Evolutionary conservation across 2,329 filamentous ascomycete genomes (phyloP).

Genomic region (Domatiomyces catenatus): DNA sequence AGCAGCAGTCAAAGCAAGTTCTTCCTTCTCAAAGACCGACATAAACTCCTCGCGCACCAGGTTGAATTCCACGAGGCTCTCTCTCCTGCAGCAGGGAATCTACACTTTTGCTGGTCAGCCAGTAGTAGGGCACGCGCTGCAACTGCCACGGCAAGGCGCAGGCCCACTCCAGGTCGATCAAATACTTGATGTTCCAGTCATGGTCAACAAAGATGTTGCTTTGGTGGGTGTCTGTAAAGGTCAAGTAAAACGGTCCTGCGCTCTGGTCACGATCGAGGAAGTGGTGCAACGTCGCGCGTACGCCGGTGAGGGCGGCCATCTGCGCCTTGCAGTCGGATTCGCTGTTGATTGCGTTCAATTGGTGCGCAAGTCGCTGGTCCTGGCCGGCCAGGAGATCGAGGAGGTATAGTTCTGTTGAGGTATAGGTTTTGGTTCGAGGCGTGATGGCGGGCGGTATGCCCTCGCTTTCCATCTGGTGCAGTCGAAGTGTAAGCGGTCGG

Average conservation of each 20-base stretch:
- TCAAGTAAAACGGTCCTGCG: conserved; percentile 23
- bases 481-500: no score
- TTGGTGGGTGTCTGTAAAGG: conserved; percentile 27
- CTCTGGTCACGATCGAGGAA: conserved; percentile 16
- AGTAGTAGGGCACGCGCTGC: conserved; percentile 15
- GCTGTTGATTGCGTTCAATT: no score
- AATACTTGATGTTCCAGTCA: conserved; percentile 22
- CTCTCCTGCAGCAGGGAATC: conserved; percentile 5
- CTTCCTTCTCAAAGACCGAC: conserved; percentile 2
- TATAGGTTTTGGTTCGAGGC: no score
- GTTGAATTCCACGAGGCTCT: conserved; percentile 3
- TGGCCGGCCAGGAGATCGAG: no score
- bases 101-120: conserved; percentile 6
- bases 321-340: no score
- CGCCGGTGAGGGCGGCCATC: no score
- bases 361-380: no score
- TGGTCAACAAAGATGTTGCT: conserved; percentile 21
- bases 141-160: conserved; percentile 21
- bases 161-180: conserved; percentile 25
- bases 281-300: no score
- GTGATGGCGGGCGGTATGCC: no score
- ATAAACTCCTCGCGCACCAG: conserved; percentile 4
- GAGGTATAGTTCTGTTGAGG: no score
- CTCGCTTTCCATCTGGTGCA: no score
- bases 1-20: conserved; percentile 1